These are phyloP conservation scores for Cryphonectria carpinicola DNA, from an alignment of 2,329 filamentous ascomycete species.

Conservation along the genomic window DNA sequence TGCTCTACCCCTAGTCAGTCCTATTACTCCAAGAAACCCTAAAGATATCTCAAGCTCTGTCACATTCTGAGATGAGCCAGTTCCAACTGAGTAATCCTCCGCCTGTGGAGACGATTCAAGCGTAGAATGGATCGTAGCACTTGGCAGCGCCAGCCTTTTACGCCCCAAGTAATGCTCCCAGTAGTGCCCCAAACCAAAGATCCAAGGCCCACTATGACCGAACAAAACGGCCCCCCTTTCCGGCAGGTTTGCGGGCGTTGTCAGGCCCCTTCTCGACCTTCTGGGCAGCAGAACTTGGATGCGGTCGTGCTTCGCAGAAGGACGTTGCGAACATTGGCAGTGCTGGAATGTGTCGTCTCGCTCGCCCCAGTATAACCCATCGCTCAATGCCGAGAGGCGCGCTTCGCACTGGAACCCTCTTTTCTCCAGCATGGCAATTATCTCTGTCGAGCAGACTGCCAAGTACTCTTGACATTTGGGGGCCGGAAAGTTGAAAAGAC, in stretches of 20 bases:
- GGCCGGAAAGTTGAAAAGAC: constrained; percentile 7
- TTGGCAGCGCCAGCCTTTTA: not conserved
- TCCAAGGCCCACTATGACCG: constrained; percentile 28
- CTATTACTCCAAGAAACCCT: too few relatives aligned
- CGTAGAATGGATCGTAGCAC: not conserved
- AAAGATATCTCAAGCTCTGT: too few relatives aligned
- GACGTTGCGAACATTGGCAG: constrained; percentile 18
- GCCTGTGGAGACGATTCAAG: not conserved
- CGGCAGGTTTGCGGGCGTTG: constrained; percentile 15
- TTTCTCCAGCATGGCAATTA: constrained; percentile 24
- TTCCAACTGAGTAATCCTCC: not conserved
- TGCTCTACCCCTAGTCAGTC: too few relatives aligned
- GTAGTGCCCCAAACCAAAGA: constrained; percentile 17
- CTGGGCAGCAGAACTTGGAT: constrained; percentile 15
- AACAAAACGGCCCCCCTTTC: constrained; percentile 29
- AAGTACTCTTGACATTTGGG: constrained; percentile 24
- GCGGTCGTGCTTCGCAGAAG: constrained; percentile 1
- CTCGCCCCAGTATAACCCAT: constrained; percentile 30
- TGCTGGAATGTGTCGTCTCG: constrained; percentile 28
- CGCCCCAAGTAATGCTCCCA: too few relatives aligned
- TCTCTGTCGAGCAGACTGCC: constrained; percentile 24
- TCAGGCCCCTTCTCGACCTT: constrained; percentile 13
- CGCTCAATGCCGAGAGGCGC: constrained; percentile 22
- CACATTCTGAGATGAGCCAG: too few relatives aligned
- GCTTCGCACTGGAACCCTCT: constrained; percentile 8